These are phyloP conservation scores for Rhizoclosmatium globosum DNA, from an alignment of 192 early-diverging fungal species.

Conservation along the genomic window DNA sequence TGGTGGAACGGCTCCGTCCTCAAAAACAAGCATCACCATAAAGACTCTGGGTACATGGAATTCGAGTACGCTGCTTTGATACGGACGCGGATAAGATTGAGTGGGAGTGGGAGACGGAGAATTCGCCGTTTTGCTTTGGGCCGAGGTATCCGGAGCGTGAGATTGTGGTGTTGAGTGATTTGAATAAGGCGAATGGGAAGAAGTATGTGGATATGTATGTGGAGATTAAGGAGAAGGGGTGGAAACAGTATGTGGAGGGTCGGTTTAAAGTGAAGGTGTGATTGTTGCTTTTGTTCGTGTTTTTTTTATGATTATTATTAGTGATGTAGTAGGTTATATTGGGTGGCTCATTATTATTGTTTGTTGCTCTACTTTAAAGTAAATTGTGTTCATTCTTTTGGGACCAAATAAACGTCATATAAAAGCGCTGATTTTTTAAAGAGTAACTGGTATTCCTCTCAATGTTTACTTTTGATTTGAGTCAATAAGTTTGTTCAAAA, in stretches of 20 bases:
- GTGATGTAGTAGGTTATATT: too few species aligned
- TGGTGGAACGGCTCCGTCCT: slow-evolving; percentile 54
- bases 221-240: slow-evolving; percentile 19
- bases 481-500: too few species aligned
- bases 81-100: slow-evolving; percentile 30
- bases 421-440: too few species aligned
- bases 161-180: slow-evolving; percentile 5
- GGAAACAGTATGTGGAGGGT: not conserved
- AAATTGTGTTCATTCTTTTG: too few species aligned
- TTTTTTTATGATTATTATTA: too few species aligned
- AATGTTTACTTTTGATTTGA: too few species aligned
- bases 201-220: slow-evolving; percentile 20
- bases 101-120: slow-evolving; percentile 53
- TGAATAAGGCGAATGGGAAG: slow-evolving; percentile 12
- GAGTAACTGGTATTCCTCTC: too few species aligned
- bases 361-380: too few species aligned
- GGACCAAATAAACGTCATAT: too few species aligned
- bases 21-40: slow-evolving; percentile 45
- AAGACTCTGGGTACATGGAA: slow-evolving; percentile 25
- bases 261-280: too few species aligned
- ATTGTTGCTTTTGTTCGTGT: too few species aligned
- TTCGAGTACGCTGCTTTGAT: slow-evolving; percentile 40
- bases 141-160: slow-evolving; percentile 18
- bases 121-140: slow-evolving; percentile 46
- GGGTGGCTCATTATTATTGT: too few species aligned